Conservation (phyloP, 768 basidiomycete species). For the Clathrus columnatus region DNA sequence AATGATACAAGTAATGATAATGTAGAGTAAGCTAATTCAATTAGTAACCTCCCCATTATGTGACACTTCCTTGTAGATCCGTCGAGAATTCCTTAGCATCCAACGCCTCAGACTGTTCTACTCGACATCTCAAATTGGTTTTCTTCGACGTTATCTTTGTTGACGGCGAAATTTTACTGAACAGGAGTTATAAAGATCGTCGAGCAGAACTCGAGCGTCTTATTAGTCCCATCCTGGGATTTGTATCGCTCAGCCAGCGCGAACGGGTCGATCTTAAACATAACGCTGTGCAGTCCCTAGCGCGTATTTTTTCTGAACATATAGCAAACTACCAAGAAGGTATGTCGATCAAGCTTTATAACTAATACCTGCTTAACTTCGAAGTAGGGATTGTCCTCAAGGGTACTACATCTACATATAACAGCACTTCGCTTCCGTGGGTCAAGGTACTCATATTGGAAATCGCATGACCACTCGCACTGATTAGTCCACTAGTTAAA, state of each 20-base stretch:
- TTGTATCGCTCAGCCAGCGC: slow-evolving; percentile 55
- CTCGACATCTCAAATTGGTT: slow-evolving; percentile 64
- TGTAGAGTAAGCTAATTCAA: slow-evolving; percentile 1
- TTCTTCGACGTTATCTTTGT: slow-evolving; percentile 83
- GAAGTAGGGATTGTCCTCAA: slow-evolving; percentile 61
- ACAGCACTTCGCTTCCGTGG: slow-evolving; percentile 61
- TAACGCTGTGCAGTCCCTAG: slow-evolving; percentile 23
- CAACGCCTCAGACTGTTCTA: slow-evolving; percentile 26
- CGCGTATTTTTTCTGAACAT: slow-evolving; percentile 38
- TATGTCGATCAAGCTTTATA: background rate
- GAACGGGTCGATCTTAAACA: slow-evolving; percentile 34
- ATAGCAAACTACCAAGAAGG: slow-evolving; percentile 57
- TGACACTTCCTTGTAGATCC: too few species aligned
- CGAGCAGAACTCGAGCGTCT: slow-evolving; percentile 52
- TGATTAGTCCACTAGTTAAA: slow-evolving; percentile 40
- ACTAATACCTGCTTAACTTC: background rate
- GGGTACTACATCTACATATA: slow-evolving; percentile 58
- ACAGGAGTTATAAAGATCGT: slow-evolving; percentile 47
- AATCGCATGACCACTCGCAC: background rate
- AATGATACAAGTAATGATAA: background rate
- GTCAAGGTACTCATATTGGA: slow-evolving; percentile 48
- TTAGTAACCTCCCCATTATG: too few species aligned
- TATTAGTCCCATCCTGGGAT: slow-evolving; percentile 46
- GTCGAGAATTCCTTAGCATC: slow-evolving; percentile 31
- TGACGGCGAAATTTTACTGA: slow-evolving; percentile 50